Conservation (phyloP, 2,329 filamentous ascomycete genomes). For the Fusarium phyllophilum region DNA sequence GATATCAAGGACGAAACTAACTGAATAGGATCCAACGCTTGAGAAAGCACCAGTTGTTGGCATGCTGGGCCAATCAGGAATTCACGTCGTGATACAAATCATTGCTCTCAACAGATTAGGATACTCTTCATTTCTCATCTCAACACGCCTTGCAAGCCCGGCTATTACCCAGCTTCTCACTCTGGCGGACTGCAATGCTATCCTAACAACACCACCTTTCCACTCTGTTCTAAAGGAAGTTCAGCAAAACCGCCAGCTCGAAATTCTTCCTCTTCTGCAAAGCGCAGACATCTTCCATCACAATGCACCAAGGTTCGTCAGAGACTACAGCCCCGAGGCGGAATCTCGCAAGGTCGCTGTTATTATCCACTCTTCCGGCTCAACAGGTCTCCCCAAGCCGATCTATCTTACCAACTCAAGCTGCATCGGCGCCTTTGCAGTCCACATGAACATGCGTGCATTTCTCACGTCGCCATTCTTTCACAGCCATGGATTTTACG, state of each 20-base stretch:
- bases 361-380: conserved; percentile 56
- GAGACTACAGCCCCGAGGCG: conserved; percentile 23
- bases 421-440: conserved; percentile 59
- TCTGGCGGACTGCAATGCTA: conserved; percentile 8
- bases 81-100: conserved; percentile 35
- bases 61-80: conserved; percentile 32
- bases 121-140: conserved; percentile 37
- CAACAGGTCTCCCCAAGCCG: conserved; percentile 71
- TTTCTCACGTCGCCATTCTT: conserved; percentile 68
- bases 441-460: conserved; percentile 53
- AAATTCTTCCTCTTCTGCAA: conserved; percentile 21
- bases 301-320: conserved; percentile 26
- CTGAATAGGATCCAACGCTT: conserved; percentile 15
- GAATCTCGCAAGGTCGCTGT: conserved; percentile 34
- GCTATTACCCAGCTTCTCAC: conserved; percentile 33
- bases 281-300: conserved; percentile 6
- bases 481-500: conserved; percentile 68
- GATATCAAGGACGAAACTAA: background rate
- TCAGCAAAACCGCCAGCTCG: conserved; percentile 16
- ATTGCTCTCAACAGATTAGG: conserved; percentile 36
- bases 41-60: conserved; percentile 34
- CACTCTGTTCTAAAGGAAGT: conserved; percentile 30
- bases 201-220: conserved; percentile 32
- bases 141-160: conserved; percentile 32
- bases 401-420: conserved; percentile 67